Conservation (phyloP, 2,329 filamentous ascomycete species). For the Aschersonia sp. region DNA sequence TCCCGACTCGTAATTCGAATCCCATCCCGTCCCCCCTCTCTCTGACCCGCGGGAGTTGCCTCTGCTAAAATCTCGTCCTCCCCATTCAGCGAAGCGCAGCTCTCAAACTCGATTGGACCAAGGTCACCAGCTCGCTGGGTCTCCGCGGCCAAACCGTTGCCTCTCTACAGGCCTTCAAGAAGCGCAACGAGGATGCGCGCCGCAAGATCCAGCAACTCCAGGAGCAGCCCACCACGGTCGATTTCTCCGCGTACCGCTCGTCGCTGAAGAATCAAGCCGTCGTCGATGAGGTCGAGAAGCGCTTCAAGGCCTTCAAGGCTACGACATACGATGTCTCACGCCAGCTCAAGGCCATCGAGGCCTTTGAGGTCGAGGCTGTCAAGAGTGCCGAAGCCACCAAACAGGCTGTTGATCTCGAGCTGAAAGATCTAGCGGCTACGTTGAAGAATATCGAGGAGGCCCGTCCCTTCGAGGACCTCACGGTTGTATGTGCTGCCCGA, state of each 20-base stretch:
- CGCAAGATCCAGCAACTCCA: slow-evolving; percentile 78
- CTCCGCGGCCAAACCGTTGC: slow-evolving; percentile 88
- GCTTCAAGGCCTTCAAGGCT: slow-evolving; percentile 85
- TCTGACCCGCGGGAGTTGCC: too few species aligned
- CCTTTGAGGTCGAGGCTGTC: slow-evolving; percentile 91
- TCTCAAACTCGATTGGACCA: slow-evolving; percentile 98
- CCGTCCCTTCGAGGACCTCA: slow-evolving; percentile 90
- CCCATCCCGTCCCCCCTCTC: too few species aligned
- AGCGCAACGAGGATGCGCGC: slow-evolving; percentile 97
- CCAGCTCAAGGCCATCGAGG: slow-evolving; percentile 96
- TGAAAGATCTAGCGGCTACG: slow-evolving; percentile 87
- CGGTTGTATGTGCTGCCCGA: slow-evolving; percentile 61
- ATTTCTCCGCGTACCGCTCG: slow-evolving; percentile 87
- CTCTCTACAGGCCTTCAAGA: slow-evolving; percentile 94
- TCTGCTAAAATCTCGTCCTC: slow-evolving; percentile 39
- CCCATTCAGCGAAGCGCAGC: slow-evolving; percentile 76
- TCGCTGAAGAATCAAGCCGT: slow-evolving; percentile 92
- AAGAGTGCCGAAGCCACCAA: slow-evolving; percentile 97
- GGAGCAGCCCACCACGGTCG: slow-evolving; percentile 73
- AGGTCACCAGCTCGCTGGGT: slow-evolving; percentile 85
- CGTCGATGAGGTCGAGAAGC: slow-evolving; percentile 93
- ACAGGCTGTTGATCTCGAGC: slow-evolving; percentile 86
- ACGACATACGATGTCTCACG: slow-evolving; percentile 81
- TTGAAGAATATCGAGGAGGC: slow-evolving; percentile 95
- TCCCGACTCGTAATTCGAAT: too few species aligned